These are phyloP conservation scores for Aspergillus piperis DNA, from an alignment of 2,329 filamentous ascomycete genomes.

Conservation along the genomic window DNA sequence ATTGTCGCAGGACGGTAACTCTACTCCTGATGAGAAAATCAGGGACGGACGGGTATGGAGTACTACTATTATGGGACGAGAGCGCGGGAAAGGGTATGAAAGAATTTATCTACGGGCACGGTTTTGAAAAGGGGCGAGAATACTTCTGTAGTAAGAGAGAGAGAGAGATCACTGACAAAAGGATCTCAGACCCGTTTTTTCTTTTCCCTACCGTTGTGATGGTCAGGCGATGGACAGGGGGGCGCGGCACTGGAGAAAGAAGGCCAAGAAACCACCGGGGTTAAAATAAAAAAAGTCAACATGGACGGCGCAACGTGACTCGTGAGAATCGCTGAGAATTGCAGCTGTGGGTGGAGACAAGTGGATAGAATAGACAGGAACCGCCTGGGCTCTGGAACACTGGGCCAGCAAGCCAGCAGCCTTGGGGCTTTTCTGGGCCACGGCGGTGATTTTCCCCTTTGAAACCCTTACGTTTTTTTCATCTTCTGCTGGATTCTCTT, in stretches of 20 bases:
- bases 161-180: background rate
- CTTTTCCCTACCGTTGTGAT: background rate
- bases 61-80: background rate
- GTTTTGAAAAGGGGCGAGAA: too few relatives aligned
- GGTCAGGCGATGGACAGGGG: background rate
- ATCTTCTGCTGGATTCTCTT: too few relatives aligned
- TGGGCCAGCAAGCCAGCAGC: background rate
- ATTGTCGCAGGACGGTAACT: too few relatives aligned
- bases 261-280: conserved; percentile 10
- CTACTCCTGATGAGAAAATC: too few relatives aligned
- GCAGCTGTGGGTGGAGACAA: conserved; percentile 10
- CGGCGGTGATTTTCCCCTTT: conserved; percentile 8
- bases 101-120: too few relatives aligned
- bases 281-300: conserved; percentile 1
- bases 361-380: conserved; percentile 5
- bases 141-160: too few relatives aligned
- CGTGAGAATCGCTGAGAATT: conserved; percentile 14
- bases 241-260: background rate
- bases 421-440: conserved; percentile 1
- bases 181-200: background rate
- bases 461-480: conserved; percentile 6
- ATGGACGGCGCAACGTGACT: conserved; percentile 14
- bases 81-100: background rate
- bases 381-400: conserved; percentile 12
- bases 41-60: background rate